These are phyloP conservation scores for Russula compacta DNA, from an alignment of 768 basidiomycete species.

Conservation along the genomic window DNA sequence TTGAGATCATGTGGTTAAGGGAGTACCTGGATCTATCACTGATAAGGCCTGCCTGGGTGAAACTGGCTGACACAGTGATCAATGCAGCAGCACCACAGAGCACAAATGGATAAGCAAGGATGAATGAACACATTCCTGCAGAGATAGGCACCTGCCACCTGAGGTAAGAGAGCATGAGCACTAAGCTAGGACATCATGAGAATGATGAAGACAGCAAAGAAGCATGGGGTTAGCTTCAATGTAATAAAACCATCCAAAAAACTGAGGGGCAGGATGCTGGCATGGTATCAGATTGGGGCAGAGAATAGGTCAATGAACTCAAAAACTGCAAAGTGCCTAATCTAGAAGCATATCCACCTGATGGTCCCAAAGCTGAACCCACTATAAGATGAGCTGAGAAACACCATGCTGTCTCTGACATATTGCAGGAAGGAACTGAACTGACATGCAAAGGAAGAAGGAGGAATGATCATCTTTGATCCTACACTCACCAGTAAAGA, in stretches of 20 bases:
- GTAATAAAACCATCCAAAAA: background rate
- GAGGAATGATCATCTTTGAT: too few species aligned
- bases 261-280: background rate
- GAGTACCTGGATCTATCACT: background rate
- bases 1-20: background rate
- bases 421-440: too few species aligned
- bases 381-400: too few species aligned
- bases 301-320: too few species aligned
- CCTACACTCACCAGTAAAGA: too few species aligned
- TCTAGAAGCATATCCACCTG: too few species aligned
- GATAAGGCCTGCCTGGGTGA: background rate
- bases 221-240: background rate
- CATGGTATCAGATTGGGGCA: background rate
- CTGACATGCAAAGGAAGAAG: too few species aligned
- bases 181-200: background rate
- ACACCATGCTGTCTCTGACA: too few species aligned
- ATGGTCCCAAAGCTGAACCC: too few species aligned
- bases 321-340: too few species aligned
- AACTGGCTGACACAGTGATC: background rate
- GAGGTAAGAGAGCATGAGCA: background rate
- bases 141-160: background rate
- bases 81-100: background rate
- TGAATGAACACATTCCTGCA: background rate
- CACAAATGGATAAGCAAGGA: background rate
- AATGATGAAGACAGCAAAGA: background rate